Percentiles rank a stretch among this genome's conserved stretches.
Conservation (phyloP, 345 rosid genomes). For the Acer campestre region DNA sequence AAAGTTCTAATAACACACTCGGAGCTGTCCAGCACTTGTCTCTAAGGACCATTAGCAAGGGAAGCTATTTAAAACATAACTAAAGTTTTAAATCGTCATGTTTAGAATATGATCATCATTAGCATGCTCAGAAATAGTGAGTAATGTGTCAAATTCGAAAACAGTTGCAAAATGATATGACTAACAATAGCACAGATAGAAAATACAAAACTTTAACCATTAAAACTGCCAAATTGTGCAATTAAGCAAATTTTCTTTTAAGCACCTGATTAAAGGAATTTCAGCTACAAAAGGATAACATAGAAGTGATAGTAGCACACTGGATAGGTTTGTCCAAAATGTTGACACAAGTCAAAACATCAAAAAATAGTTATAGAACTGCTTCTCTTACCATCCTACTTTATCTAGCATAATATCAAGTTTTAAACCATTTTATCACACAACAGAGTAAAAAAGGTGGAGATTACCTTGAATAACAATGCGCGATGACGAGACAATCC, state of each 20-base stretch:
- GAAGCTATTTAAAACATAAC: not conserved
- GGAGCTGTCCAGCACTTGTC: not conserved
- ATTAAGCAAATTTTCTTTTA: not conserved
- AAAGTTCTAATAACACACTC: not conserved
- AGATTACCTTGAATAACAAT: constrained; percentile 81
- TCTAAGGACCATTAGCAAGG: not conserved
- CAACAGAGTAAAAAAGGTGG: not conserved
- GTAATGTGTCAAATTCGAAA: not conserved
- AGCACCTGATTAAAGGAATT: constrained; percentile 1
- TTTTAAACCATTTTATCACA: not conserved
- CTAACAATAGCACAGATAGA: not conserved
- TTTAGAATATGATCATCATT: not conserved
- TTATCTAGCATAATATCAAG: constrained; percentile 6
- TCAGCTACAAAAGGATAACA: not conserved
- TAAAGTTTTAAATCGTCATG: not conserved
- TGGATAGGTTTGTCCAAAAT: not conserved
- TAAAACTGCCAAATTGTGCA: not conserved
- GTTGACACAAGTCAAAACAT: not conserved
- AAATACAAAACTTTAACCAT: not conserved
- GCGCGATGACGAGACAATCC: constrained; percentile 99
- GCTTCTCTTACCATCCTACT: not conserved
- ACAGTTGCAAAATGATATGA: not conserved
- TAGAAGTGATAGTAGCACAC: not conserved
- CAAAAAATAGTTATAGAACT: not conserved
- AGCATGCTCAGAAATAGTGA: not conserved